A percentile compares a stretch with the other conserved stretches of the same genome.
Conservation (phyloP, 148 eudicot species). For the Rhododendron ovatum region DNA sequence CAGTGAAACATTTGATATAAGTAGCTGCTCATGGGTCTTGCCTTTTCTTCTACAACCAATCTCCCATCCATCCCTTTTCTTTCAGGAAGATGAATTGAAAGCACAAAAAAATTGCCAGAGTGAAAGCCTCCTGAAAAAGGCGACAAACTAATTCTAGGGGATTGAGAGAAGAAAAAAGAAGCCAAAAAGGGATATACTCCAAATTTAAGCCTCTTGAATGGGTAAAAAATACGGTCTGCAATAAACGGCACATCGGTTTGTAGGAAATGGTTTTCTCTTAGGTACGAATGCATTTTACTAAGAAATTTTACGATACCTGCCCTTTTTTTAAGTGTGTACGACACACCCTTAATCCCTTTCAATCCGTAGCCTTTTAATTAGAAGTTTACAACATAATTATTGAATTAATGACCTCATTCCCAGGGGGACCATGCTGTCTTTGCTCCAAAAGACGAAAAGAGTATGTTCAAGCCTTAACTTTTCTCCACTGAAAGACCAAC, state of each 20-base stretch:
- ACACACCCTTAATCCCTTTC: neutral
- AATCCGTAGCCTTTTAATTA: neutral
- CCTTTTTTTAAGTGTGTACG: neutral
- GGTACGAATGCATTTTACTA: neutral
- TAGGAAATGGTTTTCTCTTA: neutral
- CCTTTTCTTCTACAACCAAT: neutral
- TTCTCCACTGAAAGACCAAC: no score
- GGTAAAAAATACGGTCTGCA: no score
- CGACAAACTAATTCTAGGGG: no score
- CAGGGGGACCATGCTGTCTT: neutral
- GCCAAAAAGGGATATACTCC: no score
- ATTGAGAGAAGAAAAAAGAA: no score
- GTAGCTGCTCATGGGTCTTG: neutral
- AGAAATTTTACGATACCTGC: neutral
- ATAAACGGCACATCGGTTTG: no score
- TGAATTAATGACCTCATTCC: neutral
- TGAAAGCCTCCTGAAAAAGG: no score
- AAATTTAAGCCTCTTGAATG: neutral
- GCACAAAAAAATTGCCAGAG: no score
- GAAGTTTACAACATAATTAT: neutral
- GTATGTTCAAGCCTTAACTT: no score
- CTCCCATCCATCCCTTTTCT: neutral
- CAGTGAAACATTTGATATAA: neutral
- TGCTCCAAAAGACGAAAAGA: no score
- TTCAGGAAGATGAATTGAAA: neutral